A percentile compares a stretch with the other conserved stretches of the same genome.
These are phyloP conservation scores for Plasmodium vivax DNA, from an alignment of 169 alveolate species.

Conservation along the genomic window DNA sequence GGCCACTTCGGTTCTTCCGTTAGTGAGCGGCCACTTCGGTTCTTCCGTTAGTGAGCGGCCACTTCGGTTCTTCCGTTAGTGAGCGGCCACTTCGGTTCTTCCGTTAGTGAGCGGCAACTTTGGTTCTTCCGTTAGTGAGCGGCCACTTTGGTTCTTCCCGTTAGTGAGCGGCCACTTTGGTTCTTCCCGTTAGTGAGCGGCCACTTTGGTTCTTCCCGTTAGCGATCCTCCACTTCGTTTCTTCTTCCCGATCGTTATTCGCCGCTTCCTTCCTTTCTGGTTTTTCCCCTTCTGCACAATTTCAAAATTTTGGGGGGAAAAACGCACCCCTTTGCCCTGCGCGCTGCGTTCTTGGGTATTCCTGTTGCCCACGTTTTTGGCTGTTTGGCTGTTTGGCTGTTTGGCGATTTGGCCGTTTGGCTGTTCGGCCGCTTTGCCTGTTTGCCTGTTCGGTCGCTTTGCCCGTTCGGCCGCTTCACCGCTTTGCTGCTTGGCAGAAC, in stretches of 20 bases:
- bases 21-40: not conserved
- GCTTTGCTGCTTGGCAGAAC: not conserved
- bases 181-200: no score
- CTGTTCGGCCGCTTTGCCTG: not conserved
- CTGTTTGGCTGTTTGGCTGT: not conserved
- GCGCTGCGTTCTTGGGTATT: not conserved
- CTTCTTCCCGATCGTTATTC: not conserved
- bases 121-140: not conserved
- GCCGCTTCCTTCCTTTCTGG: not conserved
- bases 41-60: not conserved
- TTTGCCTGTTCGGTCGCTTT: no score
- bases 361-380: not conserved
- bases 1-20: not conserved
- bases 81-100: not conserved
- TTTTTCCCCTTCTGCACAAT: conserved; percentile 10
- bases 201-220: not conserved
- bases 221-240: not conserved
- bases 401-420: not conserved
- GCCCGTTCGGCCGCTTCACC: no score
- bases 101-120: not conserved
- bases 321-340: not conserved
- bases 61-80: no score
- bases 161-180: not conserved
- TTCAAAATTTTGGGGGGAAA: not conserved
- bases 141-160: not conserved